These are phyloP conservation scores for Aspergillus ustus DNA, from an alignment of 2,329 filamentous ascomycete genomes.

Conservation along the genomic window DNA sequence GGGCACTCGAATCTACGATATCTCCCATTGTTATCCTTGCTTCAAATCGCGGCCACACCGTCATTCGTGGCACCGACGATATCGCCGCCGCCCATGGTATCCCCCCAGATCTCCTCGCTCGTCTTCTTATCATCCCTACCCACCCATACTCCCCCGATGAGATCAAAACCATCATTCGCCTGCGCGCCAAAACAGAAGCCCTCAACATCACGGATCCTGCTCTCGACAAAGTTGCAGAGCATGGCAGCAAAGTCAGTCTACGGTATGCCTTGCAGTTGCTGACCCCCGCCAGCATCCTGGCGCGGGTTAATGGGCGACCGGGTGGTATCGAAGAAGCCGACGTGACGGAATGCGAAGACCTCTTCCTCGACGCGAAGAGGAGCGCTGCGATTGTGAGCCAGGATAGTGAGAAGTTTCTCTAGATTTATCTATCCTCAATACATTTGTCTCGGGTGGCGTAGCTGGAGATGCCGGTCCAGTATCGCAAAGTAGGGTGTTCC, in stretches of 20 bases:
- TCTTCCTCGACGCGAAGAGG: constrained; percentile 81
- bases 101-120: constrained; percentile 88
- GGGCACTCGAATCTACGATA: constrained; percentile 92
- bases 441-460: not conserved
- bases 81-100: constrained; percentile 89
- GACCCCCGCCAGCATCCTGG: constrained; percentile 87
- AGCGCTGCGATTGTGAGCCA: constrained; percentile 74
- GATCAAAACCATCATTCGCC: constrained; percentile 88
- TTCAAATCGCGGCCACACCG: constrained; percentile 92
- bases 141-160: constrained; percentile 85
- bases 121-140: constrained; percentile 94
- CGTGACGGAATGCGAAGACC: constrained; percentile 78
- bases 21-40: constrained; percentile 97
- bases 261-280: constrained; percentile 92
- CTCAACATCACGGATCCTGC: constrained; percentile 80
- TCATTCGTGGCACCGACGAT: constrained; percentile 82
- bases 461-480: not conserved
- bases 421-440: constrained; percentile 41
- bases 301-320: constrained; percentile 77
- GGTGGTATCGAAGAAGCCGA: constrained; percentile 75
- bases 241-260: constrained; percentile 87
- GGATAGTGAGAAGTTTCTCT: constrained; percentile 68
- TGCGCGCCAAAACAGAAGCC: constrained; percentile 80
- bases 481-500: not conserved
- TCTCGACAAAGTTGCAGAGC: constrained; percentile 81